A percentile compares a stretch with the other conserved stretches of the same genome.
These are phyloP conservation scores for Mesotaenium endlicherianum DNA, from an alignment of 139 green algal species.

Conservation along the genomic window DNA sequence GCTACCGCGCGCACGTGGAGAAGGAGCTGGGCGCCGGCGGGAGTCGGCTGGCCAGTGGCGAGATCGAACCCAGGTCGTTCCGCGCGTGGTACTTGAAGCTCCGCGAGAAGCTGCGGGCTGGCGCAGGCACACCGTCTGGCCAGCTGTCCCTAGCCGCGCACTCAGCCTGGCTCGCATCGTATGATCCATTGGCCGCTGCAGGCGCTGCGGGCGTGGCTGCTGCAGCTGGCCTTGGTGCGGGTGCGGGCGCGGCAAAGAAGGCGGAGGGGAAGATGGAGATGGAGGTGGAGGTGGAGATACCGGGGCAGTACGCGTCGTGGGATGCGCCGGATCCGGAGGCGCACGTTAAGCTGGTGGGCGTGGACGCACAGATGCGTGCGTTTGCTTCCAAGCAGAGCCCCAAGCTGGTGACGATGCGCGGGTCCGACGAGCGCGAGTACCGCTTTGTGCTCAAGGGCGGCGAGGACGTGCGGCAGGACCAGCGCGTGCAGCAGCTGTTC, in stretches of 20 bases:
- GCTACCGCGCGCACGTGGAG: neutral
- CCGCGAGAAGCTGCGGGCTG: too few species aligned
- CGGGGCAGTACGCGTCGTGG: conserved; percentile 4
- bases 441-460: conserved; percentile 64
- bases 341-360: conserved; percentile 8
- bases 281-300: conserved; percentile 3
- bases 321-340: neutral
- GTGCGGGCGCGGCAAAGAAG: neutral
- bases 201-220: conserved; percentile 23
- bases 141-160: too few species aligned
- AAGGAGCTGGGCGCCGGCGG: conserved; percentile 3
- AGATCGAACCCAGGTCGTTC: neutral
- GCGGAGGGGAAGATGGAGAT: neutral
- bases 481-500: conserved; percentile 71
- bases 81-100: too few species aligned
- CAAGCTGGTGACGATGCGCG: conserved; percentile 66
- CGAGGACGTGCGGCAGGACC: conserved; percentile 73
- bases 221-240: too few species aligned
- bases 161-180: conserved; percentile 32
- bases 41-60: neutral
- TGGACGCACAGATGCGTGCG: neutral
- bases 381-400: conserved; percentile 75
- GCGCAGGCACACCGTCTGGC: too few species aligned
- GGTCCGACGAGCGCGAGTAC: conserved; percentile 42
- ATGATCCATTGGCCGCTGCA: neutral